phyloP scores from a whole-genome alignment of 2,329 filamentous ascomycete species.

The Bipolaris sorokiniana region DNA sequence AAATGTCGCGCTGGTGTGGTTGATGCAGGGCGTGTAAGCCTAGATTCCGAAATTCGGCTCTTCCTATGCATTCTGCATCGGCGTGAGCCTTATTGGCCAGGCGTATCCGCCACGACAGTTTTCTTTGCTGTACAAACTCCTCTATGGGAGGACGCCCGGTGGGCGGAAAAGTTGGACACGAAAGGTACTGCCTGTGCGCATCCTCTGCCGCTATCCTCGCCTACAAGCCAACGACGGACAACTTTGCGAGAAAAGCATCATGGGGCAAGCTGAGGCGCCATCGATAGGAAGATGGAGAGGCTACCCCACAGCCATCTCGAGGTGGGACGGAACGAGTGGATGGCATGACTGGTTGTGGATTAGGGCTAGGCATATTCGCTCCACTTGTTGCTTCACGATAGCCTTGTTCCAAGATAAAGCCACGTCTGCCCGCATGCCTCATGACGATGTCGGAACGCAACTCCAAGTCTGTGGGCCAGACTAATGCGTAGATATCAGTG shows the following conservation, averaged over 20 bases:
- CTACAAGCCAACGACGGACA: slow-evolving; percentile 8
- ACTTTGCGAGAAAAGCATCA: slow-evolving; percentile 10
- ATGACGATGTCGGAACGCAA: slow-evolving; percentile 21
- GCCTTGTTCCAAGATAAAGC: slow-evolving; percentile 30
- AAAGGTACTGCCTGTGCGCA: slow-evolving; percentile 16
- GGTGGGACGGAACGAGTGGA: slow-evolving; percentile 22
- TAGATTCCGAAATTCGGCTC: slow-evolving; percentile 34
- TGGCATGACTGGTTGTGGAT: slow-evolving; percentile 19
- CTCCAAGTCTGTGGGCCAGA: background rate
- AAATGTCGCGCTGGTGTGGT: slow-evolving; percentile 31
- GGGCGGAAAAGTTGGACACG: slow-evolving; percentile 35
- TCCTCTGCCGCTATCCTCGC: slow-evolving; percentile 12
- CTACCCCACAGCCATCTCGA: slow-evolving; percentile 24
- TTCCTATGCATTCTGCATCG: slow-evolving; percentile 28
- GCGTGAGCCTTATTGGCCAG: slow-evolving; percentile 28
- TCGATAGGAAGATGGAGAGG: slow-evolving; percentile 22
- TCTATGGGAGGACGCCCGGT: slow-evolving; percentile 36
- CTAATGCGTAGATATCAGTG: slow-evolving; percentile 7
- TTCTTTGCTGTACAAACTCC: slow-evolving; percentile 17
- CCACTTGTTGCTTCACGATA: slow-evolving; percentile 28
- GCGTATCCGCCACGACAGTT: background rate
- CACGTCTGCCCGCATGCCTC: slow-evolving; percentile 20
- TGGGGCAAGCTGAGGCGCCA: slow-evolving; percentile 15
- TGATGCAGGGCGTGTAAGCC: slow-evolving; percentile 22
- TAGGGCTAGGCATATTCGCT: slow-evolving; percentile 4